Conservation (phyloP, 306 rosid species). For the Mimosa bimucronata region DNA sequence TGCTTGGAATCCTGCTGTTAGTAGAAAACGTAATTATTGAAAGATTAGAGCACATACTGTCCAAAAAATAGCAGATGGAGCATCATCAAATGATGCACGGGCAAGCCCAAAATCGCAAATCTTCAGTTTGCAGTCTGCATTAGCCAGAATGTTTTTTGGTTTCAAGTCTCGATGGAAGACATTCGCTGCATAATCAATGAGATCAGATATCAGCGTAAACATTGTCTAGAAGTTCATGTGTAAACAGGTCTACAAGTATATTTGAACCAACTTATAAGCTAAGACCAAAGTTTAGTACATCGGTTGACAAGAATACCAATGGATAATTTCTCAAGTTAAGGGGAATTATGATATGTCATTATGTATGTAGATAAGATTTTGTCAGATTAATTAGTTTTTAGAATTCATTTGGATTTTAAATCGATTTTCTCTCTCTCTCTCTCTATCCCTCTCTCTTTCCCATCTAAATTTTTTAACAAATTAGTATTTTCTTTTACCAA, state of each 20-base stretch:
- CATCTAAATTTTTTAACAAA: too few species aligned
- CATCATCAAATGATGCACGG: constrained; percentile 60
- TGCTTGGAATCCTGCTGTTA: neutral
- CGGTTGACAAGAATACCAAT: neutral
- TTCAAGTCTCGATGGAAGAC: constrained; percentile 72
- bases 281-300: neutral
- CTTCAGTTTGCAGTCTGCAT: constrained; percentile 77
- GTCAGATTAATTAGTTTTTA: too few species aligned
- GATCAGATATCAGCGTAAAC: constrained; percentile 14
- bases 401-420: too few species aligned
- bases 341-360: too few species aligned
- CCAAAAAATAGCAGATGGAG: constrained; percentile 73
- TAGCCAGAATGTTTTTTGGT: constrained; percentile 79
- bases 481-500: too few species aligned
- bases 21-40: neutral
- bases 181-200: constrained; percentile 40
- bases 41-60: constrained; percentile 49
- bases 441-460: too few species aligned
- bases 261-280: neutral
- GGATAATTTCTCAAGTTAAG: too few species aligned
- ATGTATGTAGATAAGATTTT: too few species aligned
- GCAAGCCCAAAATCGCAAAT: constrained; percentile 79
- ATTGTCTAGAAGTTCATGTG: neutral
- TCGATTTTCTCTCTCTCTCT: too few species aligned
- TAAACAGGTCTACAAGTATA: neutral